Evolutionary conservation across 2,329 filamentous ascomycete genomes (phyloP).

Genomic region (Chrysosporium queenslandicum): DNA sequence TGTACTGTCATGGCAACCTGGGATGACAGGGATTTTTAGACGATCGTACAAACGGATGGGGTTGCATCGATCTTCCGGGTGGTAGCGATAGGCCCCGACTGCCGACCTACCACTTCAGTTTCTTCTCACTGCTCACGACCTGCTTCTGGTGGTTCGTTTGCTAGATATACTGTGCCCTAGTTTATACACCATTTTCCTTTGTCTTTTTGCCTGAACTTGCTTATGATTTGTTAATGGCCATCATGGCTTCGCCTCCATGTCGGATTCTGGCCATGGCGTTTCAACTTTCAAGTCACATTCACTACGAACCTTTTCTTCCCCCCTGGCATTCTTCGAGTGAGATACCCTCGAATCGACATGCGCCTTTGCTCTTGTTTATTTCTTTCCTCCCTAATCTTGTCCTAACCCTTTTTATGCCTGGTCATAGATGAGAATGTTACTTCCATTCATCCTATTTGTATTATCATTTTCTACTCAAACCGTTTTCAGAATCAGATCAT

Average conservation of each 20-base stretch:
- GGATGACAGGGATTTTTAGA: background rate
- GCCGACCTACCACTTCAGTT: too few relatives aligned
- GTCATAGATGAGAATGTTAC: background rate
- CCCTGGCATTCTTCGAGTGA: background rate
- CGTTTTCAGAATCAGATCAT: too few relatives aligned
- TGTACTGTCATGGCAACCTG: background rate
- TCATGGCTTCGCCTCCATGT: too few relatives aligned
- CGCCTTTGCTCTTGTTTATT: background rate
- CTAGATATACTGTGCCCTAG: background rate
- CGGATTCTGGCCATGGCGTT: background rate
- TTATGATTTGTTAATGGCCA: too few relatives aligned
- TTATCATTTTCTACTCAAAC: background rate
- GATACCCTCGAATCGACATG: conserved; percentile 2
- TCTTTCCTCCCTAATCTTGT: background rate
- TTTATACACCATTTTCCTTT: too few relatives aligned
- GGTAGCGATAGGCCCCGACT: background rate
- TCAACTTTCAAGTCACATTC: background rate
- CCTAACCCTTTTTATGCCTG: background rate
- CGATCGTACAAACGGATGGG: conserved; percentile 1
- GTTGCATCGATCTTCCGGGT: background rate
- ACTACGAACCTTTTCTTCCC: background rate
- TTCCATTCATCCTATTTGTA: background rate
- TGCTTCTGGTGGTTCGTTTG: background rate
- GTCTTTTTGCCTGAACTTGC: too few relatives aligned
- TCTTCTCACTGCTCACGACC: too few relatives aligned